Base-by-base conservation (phyloP, 164 flowering plant genomes). In the Taxillus chinensis region DNA sequence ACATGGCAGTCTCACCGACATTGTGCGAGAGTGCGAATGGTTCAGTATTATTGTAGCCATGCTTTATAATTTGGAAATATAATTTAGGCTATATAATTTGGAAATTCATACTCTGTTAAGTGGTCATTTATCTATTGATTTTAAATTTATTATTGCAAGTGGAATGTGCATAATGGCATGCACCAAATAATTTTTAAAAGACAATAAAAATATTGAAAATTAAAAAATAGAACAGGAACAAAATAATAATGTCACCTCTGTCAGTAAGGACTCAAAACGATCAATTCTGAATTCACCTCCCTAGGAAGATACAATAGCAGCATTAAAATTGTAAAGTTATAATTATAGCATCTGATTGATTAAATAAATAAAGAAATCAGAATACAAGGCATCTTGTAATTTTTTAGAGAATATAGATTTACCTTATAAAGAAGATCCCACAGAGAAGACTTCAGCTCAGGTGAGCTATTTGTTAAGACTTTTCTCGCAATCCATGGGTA, bases 401-500 rank as follows among this genome's bases (percentile, higher is more conserved):
- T 54, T 14, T 5, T 16, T 27, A 52, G 13, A 45, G 4, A 8
- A 10, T 42, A 11, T 12, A 57, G 61, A 54, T 70, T 56, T 68
- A 86, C 99, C 95, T 84, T 57, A 69, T 90, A 93, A 41, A 93
- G 91, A 68, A 93, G 90, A 70, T 78, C 57, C 70, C 73, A 78
- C 72, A 90, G 69, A 51, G 95, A 79, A 41, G 95, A 80, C 65
- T 75, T 78, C 64, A 93, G 79, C 75, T 87, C 72, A 3, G 92
- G 95, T 58, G 99, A 93, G 77, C 84, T 84, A 70, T 83, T 91
- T 46, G 87, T 87, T 54, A 93, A 74, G 37, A 90, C 95, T 74
- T 90, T 93, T 71, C 87, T 75, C 46, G 99, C 99, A 81, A 93
- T 93, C 96, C 95, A 93, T 46, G 99, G 99, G 69, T 93, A 93